Evolutionary conservation across 371 early-diverging fungal species (phyloP).

Genomic region (Mortierella sp.): DNA sequence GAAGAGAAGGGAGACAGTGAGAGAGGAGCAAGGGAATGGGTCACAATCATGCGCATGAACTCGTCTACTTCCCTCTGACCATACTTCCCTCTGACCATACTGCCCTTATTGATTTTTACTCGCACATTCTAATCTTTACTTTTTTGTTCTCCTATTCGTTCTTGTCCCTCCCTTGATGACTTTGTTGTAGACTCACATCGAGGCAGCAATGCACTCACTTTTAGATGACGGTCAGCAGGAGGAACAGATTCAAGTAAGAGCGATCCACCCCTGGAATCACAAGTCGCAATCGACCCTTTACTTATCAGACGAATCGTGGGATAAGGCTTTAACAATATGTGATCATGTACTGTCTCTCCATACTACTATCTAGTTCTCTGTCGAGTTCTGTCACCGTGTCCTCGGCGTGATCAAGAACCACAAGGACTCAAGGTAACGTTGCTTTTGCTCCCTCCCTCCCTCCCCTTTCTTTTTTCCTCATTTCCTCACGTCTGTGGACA

Average conservation of each 20-base stretch:
- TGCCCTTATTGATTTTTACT: conserved; percentile 8
- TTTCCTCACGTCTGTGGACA: neutral
- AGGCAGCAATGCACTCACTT: conserved; percentile 23
- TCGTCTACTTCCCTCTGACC: neutral
- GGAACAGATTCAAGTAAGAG: conserved; percentile 30
- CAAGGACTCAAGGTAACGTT: conserved; percentile 40
- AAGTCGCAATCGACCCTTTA: neutral
- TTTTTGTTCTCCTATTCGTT: neutral
- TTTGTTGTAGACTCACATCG: conserved; percentile 28
- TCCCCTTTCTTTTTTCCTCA: neutral
- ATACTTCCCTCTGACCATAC: conserved; percentile 1
- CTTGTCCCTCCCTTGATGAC: too few species aligned
- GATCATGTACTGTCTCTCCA: neutral
- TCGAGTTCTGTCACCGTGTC: conserved; percentile 42
- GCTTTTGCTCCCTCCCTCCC: neutral
- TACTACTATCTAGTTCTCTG: conserved; percentile 37
- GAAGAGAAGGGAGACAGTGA: neutral
- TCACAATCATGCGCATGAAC: conserved; percentile 1
- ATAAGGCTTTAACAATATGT: neutral
- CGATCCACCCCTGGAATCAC: conserved; percentile 14
- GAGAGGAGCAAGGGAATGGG: neutral
- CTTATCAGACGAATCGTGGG: neutral
- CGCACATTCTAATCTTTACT: neutral
- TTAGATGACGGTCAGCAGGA: conserved; percentile 26
- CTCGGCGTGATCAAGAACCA: conserved; percentile 42